phyloP scores from a whole-genome alignment of 2,329 filamentous ascomycete species.

The Thermothelomyces thermophilus region DNA sequence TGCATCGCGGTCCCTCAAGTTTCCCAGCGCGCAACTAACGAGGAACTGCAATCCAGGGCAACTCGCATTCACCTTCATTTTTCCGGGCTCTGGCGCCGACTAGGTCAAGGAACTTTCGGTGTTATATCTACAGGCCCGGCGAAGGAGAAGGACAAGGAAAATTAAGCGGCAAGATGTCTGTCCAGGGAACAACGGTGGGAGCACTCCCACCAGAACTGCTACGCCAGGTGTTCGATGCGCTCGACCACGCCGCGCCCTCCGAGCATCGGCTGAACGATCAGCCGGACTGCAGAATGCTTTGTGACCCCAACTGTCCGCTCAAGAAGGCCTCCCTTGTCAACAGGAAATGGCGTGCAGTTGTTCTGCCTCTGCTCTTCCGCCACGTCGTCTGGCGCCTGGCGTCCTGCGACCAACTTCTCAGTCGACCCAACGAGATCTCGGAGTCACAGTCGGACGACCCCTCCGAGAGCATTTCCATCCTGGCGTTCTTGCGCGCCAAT shows the following conservation, averaged over 20 bases:
- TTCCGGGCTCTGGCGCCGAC: too few species aligned
- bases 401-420: slow-evolving; percentile 27
- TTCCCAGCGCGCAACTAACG: not conserved
- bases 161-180: too few species aligned
- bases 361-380: slow-evolving; percentile 52
- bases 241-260: slow-evolving; percentile 11
- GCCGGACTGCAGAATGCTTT: slow-evolving; percentile 7
- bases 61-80: too few species aligned
- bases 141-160: too few species aligned
- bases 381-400: slow-evolving; percentile 41
- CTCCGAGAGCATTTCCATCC: slow-evolving; percentile 31
- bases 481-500: slow-evolving; percentile 35
- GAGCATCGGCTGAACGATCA: slow-evolving; percentile 13
- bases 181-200: not conserved
- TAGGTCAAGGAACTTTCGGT: too few species aligned
- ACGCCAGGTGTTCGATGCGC: slow-evolving; percentile 4
- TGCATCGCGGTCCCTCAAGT: not conserved
- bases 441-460: slow-evolving; percentile 24
- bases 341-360: slow-evolving; percentile 44
- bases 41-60: too few species aligned
- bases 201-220: slow-evolving; percentile 17
- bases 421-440: slow-evolving; percentile 9
- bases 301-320: slow-evolving; percentile 28
- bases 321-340: slow-evolving; percentile 52
- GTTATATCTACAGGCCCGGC: too few species aligned